A percentile compares a stretch with the other conserved stretches of the same genome.
These are phyloP conservation scores for Catenaria anguillulae DNA, from an alignment of 371 early-diverging fungal genomes.

Conservation along the genomic window DNA sequence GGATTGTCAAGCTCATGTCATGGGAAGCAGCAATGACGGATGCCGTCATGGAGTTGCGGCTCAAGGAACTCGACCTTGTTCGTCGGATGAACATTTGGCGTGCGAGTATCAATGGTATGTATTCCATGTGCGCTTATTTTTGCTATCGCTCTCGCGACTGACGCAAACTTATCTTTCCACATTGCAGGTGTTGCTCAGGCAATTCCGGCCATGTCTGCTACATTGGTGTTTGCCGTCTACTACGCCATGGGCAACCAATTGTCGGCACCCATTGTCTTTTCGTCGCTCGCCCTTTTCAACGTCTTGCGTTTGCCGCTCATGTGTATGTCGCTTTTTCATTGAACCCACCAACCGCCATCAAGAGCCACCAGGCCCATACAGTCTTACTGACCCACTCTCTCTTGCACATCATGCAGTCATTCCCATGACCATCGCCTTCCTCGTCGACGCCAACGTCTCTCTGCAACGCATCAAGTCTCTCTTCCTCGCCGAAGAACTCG, in stretches of 20 bases:
- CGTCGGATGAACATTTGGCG: not conserved
- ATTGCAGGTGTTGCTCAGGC: too few relatives aligned
- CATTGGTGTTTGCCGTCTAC: slow-evolving; percentile 69
- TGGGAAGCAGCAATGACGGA: slow-evolving; percentile 56
- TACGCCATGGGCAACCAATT: slow-evolving; percentile 38
- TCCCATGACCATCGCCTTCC: slow-evolving; percentile 29
- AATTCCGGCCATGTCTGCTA: slow-evolving; percentile 77
- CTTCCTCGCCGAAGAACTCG: slow-evolving; percentile 57
- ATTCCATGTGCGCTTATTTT: too few relatives aligned
- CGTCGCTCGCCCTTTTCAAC: slow-evolving; percentile 79
- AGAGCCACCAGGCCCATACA: too few relatives aligned
- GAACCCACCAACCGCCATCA: too few relatives aligned
- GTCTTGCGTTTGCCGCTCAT: slow-evolving; percentile 43
- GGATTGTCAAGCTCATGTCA: too few relatives aligned
- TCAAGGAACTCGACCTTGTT: not conserved
- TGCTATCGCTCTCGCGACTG: too few relatives aligned
- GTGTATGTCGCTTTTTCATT: too few relatives aligned
- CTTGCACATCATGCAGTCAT: too few relatives aligned
- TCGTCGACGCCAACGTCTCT: slow-evolving; percentile 71
- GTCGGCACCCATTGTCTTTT: slow-evolving; percentile 65
- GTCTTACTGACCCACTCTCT: too few relatives aligned
- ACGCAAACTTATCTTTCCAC: too few relatives aligned
- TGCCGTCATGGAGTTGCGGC: slow-evolving; percentile 13
- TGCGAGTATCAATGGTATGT: not conserved
- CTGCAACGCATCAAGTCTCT: slow-evolving; percentile 61